These are phyloP conservation scores for Bjerkandera adusta DNA, from an alignment of 1,284 basidiomycete genomes.

Conservation along the genomic window DNA sequence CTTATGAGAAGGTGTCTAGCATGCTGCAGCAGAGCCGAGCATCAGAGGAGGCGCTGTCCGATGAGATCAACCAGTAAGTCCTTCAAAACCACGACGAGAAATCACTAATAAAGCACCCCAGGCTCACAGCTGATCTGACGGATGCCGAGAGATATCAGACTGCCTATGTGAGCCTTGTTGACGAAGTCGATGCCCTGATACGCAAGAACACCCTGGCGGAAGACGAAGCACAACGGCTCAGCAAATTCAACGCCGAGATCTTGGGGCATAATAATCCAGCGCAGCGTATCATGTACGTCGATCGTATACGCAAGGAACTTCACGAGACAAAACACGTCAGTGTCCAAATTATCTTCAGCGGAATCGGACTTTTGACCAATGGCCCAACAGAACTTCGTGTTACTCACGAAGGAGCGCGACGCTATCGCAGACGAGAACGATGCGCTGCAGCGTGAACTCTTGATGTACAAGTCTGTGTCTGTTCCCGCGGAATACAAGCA, in stretches of 20 bases:
- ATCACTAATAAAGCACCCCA: conserved; percentile 25
- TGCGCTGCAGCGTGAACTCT: conserved; percentile 59
- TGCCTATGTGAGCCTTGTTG: conserved; percentile 59
- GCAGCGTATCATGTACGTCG: conserved; percentile 73
- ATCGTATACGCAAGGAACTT: conserved; percentile 66
- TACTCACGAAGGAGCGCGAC: conserved; percentile 55
- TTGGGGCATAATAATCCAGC: conserved; percentile 71
- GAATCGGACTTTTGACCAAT: conserved; percentile 8
- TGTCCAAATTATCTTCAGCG: neutral
- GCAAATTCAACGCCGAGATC: conserved; percentile 76
- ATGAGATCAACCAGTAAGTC: conserved; percentile 61
- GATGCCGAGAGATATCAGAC: conserved; percentile 63
- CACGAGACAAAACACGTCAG: conserved; percentile 70
- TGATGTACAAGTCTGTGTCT: conserved; percentile 67
- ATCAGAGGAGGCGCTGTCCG: conserved; percentile 59
- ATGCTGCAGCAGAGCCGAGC: conserved; percentile 53
- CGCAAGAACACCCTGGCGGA: conserved; percentile 73
- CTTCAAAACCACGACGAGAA: neutral
- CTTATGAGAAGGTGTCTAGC: conserved; percentile 42
- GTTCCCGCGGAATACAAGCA: conserved; percentile 57
- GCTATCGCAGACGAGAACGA: conserved; percentile 43
- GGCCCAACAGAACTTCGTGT: conserved; percentile 51
- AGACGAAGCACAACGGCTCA: conserved; percentile 62
- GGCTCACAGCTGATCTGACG: conserved; percentile 54
- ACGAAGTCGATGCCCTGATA: conserved; percentile 60